Evolutionary conservation across 768 basidiomycete species (phyloP), one percentile per base, ranked within the genome.

Genomic region (Boletus rubroflammeus): DNA sequence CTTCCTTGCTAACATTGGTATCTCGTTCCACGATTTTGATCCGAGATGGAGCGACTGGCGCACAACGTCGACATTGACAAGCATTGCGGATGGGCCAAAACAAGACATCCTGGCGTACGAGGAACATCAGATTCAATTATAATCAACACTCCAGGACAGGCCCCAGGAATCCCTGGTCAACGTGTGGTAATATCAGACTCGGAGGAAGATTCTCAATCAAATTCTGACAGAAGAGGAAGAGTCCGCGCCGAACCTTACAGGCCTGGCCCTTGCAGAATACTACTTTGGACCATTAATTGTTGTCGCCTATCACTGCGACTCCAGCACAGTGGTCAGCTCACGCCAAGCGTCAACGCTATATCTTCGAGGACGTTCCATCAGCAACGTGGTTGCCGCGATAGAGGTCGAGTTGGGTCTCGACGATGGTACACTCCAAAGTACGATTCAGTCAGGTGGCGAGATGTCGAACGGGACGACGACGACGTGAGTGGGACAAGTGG

Each of bases 391-490:
- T 6, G 49, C 54, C 14, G 13, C 10, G 1, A 50, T 62, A 2
- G 61, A 59, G 28, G 9, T 1, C 7, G 54, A 54, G 2, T 40
- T 62, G 14, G 35, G 40, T 5, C 43, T 62, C 36, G 50, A 47
- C n/a, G n/a, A n/a, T n/a, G n/a, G n/a, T n/a, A n/a, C n/a, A n/a
- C n/a, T n/a, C n/a, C n/a, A 35, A 52, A 57, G 36, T 57, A 51
- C 14, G 28, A 63, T 17, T 56, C 48, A 0, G 32, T 59, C 28
- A 4, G 47, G 25, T 3, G 28, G n/a, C 29, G 10, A 29, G 29
- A 29, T 29, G n/a, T 42, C 31, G 51, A 46, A 35, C 19, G 8
- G 32, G 36, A 48, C 31, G 54, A 50, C 23, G 23, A 25, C 23
- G 31, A 38, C 2, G 47, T 55, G 15, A 49, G 32, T 15, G 26